Evolutionary conservation across 2,329 filamentous ascomycete genomes (phyloP), one percentile per base, ranked within the genome.

Genomic region (Fusarium piperis): DNA sequence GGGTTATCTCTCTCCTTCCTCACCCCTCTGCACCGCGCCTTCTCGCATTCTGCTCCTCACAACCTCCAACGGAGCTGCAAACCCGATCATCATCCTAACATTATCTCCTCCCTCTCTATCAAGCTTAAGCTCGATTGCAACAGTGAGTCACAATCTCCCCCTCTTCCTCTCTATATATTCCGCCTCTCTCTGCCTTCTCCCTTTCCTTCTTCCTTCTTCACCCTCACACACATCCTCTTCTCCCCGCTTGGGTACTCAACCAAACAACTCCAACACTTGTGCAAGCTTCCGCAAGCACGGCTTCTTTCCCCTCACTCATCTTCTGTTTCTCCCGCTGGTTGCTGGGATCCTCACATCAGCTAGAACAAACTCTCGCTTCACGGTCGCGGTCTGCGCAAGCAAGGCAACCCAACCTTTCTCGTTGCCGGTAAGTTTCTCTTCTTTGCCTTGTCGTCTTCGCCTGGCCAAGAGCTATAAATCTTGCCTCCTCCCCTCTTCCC

Each of bases 91-190:
- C 15, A 28, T 16, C 60, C 60, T 71, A 63, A 70, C 33, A 28
- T 15, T 30, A 15, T 15, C 23, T 33, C n/a, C 8, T 57, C 35
- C 26, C 20, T 30, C 38, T 26, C n/a, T 15, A 51, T 62, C 23
- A 38, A 35, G 13, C 23, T 35, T 44, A 44, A 44, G 18, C 20
- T 44, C 12, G 28, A 52, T 46, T 23, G 2, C 32, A 44, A 71
- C 64, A 57, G 63, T 74, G 73, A 74, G 62, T 75, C 64, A 73
- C 63, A 48, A 20, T 8, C 59, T 15, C 28, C 11, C 28, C 18
- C 20, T 13, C 23, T n/a, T n/a, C 35, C 36, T 36, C 44, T 36
- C 44, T 69, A 63, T 68, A 58, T 57, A 59, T 55, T 51, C n/a
- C 48, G 20, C 18, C 62, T 56, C 44, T 55, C 52, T 52, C 62